Base-by-base conservation (phyloP, 148 eudicot genomes). In the Chenopodium berlandieri region DNA sequence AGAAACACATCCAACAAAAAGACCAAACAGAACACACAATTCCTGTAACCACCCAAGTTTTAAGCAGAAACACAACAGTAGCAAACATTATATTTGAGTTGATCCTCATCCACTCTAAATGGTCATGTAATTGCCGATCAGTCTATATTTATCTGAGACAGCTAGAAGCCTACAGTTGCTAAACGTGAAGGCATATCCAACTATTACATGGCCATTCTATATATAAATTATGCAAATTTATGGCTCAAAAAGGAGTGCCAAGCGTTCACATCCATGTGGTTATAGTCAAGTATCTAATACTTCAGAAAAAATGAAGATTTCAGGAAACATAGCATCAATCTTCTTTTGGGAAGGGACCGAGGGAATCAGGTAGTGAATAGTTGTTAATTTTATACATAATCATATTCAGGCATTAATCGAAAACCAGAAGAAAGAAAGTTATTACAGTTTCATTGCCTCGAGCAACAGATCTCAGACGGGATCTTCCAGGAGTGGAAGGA, bases 401-500 rank as follows among this genome's bases (percentile, higher is more conserved):
- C 70, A 67, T 34, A 75, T 13, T 81, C 14, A 72, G 63, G 19
- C 75, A 76, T 40, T 63, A 22, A 75, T 40, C 52, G 47, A 78
- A 74, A 50, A 80, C 27, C 23, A 83, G 22, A 76, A 72, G 78
- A 0, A 27, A 63, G 44, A 76, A 34, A 83, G 11, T 47, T 62
- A 67, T 89, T 91, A 93, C 97, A 40, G 85, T 90, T 83, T 90
- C 90, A 80, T 82, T 91, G 75, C 94, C 94, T 77, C 88, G 89
- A 65, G 88, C 82, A 65, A 88, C 90, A 56, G 94, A 87, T 89
- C 84, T 90, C 89, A 93, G 80, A 34, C 94, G 90, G 54, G 97
- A 89, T 84, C 97, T 90, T 73, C 92, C 90, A 81, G 93, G 97
- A 83, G 94, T 93, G 40, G 90, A 89, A 77, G 97, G 90, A 75